These are phyloP conservation scores for Friedmanniomyces simplex DNA, from an alignment of 495 filamentous ascomycete species.

Conservation along the genomic window DNA sequence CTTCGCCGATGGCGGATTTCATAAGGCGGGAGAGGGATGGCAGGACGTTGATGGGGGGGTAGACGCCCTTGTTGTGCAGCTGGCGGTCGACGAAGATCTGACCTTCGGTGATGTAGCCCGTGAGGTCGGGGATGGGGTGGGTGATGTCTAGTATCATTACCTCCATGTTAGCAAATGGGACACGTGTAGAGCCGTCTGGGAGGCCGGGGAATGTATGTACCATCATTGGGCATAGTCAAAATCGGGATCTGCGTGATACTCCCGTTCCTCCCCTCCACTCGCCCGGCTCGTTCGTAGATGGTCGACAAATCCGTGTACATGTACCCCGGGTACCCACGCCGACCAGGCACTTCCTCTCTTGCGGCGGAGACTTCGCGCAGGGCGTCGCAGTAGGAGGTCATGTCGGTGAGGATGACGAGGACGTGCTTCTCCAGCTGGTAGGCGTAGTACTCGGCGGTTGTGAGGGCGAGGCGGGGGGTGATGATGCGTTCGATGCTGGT, in stretches of 20 bases:
- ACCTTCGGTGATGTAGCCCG: conserved; percentile 97
- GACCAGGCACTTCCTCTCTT: conserved; percentile 97
- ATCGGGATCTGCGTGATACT: conserved; percentile 99
- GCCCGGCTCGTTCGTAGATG: conserved; percentile 97
- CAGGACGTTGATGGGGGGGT: conserved; percentile 97
- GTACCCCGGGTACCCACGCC: conserved; percentile 99
- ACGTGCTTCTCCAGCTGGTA: conserved; percentile 99
- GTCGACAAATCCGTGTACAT: conserved; percentile 99
- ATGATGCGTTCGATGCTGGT: conserved; percentile 97
- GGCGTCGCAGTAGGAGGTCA: conserved; percentile 97
- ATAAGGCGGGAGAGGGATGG: conserved; percentile 98
- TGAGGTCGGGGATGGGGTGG: conserved; percentile 97
- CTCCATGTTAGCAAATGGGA: too few species aligned
- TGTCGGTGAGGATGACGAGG: conserved; percentile 93
- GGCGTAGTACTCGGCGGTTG: conserved; percentile 98
- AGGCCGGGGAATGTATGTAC: conserved; percentile 32
- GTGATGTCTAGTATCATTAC: conserved; percentile 82
- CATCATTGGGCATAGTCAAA: conserved; percentile 98
- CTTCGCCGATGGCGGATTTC: conserved; percentile 98
- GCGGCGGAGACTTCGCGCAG: conserved; percentile 96
- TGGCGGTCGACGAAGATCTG: conserved; percentile 97
- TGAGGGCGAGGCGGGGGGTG: conserved; percentile 94
- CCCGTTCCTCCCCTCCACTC: conserved; percentile 93
- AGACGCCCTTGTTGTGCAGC: conserved; percentile 90
- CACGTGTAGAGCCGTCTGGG: too few species aligned